Conservation (phyloP, 2,329 filamentous ascomycete species). For the Chaetomiaceae sp. region DNA sequence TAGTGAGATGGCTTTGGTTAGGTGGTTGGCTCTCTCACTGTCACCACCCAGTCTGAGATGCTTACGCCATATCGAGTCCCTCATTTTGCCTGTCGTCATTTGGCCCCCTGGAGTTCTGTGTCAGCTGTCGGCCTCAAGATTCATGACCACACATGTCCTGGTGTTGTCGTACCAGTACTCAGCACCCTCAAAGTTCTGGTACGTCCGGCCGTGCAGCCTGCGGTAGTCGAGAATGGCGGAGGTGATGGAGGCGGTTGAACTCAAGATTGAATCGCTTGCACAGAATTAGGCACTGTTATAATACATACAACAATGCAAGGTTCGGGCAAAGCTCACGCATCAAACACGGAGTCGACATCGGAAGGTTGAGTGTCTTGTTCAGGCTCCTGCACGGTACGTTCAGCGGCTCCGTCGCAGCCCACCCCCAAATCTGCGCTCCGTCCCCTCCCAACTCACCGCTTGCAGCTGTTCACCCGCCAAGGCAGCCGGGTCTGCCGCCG, state of each 20-base stretch:
- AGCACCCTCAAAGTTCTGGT: not conserved
- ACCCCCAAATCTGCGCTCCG: too few relatives aligned
- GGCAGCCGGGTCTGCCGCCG: too few relatives aligned
- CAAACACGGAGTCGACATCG: not conserved
- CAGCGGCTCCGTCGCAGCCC: too few relatives aligned
- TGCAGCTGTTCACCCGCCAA: too few relatives aligned
- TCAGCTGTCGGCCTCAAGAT: not conserved
- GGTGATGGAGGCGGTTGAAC: not conserved
- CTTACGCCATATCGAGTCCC: constrained; percentile 3
- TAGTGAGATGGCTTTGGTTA: not conserved
- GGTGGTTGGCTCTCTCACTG: too few relatives aligned
- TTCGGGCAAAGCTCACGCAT: not conserved
- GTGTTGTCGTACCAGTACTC: not conserved
- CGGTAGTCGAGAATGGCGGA: not conserved
- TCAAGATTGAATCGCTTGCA: not conserved
- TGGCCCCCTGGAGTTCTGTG: not conserved
- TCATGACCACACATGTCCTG: not conserved
- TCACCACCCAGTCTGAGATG: too few relatives aligned
- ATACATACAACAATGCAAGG: too few relatives aligned
- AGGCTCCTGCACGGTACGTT: too few relatives aligned
- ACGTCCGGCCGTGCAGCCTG: not conserved
- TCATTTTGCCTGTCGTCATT: constrained; percentile 5
- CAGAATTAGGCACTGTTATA: not conserved
- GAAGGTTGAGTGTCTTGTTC: too few relatives aligned
- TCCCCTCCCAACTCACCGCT: too few relatives aligned